Conservation (phyloP, 2,329 filamentous ascomycete genomes). For the Xylaria sp. region DNA sequence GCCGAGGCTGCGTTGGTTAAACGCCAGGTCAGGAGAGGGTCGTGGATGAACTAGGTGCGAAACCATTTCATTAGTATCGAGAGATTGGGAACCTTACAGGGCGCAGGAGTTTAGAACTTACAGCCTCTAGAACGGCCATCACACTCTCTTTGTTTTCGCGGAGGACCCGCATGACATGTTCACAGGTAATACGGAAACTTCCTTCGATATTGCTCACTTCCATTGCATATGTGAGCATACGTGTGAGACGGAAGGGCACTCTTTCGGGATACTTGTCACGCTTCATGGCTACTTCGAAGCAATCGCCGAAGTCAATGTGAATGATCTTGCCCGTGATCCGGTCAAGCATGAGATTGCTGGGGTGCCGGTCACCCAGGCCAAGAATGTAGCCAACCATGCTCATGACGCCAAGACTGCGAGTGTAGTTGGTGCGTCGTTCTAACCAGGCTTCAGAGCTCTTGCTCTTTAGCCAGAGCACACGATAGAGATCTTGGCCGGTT, state of each 20-base stretch:
- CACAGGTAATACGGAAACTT: constrained; percentile 96
- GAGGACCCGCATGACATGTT: constrained; percentile 97
- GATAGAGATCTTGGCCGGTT: constrained; percentile 96
- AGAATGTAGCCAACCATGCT: constrained; percentile 99
- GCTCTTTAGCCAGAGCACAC: constrained; percentile 97
- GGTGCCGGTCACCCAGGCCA: constrained; percentile 93
- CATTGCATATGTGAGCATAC: constrained; percentile 99
- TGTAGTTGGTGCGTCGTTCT: constrained; percentile 97
- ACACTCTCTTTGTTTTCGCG: constrained; percentile 97
- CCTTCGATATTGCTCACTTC: constrained; percentile 99
- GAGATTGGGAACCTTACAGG: neutral
- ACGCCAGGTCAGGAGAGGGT: constrained; percentile 98
- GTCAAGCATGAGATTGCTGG: constrained; percentile 97
- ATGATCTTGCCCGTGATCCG: constrained; percentile 95
- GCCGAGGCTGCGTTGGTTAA: constrained; percentile 71
- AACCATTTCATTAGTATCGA: constrained; percentile 27
- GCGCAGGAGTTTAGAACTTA: constrained; percentile 58
- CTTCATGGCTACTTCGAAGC: constrained; percentile 99
- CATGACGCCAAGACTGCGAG: constrained; percentile 95
- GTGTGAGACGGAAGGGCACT: constrained; percentile 94
- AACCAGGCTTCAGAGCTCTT: constrained; percentile 98
- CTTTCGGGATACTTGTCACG: constrained; percentile 98
- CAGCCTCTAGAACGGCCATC: constrained; percentile 96
- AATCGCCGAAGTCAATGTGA: constrained; percentile 99
- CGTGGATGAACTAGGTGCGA: constrained; percentile 84